Base-by-base conservation (phyloP, 1,284 basidiomycete species). In the Ustilago xerochloae region DNA sequence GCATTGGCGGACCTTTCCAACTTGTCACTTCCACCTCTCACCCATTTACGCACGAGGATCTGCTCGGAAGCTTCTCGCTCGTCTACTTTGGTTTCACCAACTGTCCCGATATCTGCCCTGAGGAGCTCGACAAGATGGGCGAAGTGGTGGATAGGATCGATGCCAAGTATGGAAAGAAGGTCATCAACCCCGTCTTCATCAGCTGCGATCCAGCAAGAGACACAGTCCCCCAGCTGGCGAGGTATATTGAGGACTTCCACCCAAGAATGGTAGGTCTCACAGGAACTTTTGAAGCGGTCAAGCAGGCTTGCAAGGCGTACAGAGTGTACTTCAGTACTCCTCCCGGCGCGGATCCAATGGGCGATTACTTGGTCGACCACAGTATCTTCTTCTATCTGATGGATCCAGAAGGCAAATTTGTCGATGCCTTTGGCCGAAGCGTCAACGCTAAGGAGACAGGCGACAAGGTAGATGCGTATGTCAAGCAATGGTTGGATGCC, bases 361-460 rank as follows among this genome's bases (percentile, higher is more conserved):
- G 88, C 48, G 96, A 99, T 87, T 99, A 99, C 85, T 89, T 99
- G 53, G 96, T 99, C 30, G 79, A 82, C 45, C 77, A 70, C 72
- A 85, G 91, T 53, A 97, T 97, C 84, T 98, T 95, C 85, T 93
- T 99, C 83, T 99, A 99, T 86, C 89, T 99, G 33, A 97, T 99
- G 94, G 94, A 98, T 83, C 96, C 97, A 1, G 81, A 82, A 56
- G 96, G 96, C 18, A 89, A 92, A 81, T 99, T 98, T 78, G 93
- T 98, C 2, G 95, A 99, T 80, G 96, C 97, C 3, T 98, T 98
- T 84, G 97, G 96, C 12, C 93, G 97, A 86, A 89, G 88, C 55
- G 90, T 89, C 55, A 89, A 88, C 0, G 88, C 89, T 5, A 88
- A 91, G 35, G 92, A 94, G 35, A 91, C 96, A 15, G 81, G 84